phyloP scores from a whole-genome alignment of 352 stramenopile genomes.

The Salisapilia sapeloensis region DNA sequence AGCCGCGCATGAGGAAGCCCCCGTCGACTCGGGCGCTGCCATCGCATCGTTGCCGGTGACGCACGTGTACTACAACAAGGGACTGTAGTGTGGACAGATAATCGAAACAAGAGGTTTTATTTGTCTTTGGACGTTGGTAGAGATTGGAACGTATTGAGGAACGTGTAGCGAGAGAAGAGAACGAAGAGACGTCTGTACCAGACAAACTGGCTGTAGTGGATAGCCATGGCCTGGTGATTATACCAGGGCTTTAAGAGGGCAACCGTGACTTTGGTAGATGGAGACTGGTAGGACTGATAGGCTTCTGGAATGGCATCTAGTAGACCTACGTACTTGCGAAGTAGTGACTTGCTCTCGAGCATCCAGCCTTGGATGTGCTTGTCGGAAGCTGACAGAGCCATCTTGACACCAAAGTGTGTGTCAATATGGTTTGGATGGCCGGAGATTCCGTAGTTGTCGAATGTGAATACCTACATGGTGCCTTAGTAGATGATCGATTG shows the following conservation, averaged over 20 bases:
- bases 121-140: neutral
- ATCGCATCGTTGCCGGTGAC: slow-evolving; percentile 14
- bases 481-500: slow-evolving; percentile 1
- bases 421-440: slow-evolving; percentile 89
- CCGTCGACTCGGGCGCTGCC: slow-evolving; percentile 8
- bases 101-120: neutral
- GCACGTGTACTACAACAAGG: slow-evolving; percentile 70
- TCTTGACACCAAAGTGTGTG: slow-evolving; percentile 34
- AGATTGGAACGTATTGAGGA: slow-evolving; percentile 81
- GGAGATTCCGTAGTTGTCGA: slow-evolving; percentile 87
- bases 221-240: slow-evolving; percentile 85
- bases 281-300: no score
- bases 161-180: slow-evolving; percentile 91
- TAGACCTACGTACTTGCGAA: slow-evolving; percentile 81
- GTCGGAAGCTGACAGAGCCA: slow-evolving; percentile 20
- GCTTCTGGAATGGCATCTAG: slow-evolving; percentile 50
- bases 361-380: slow-evolving; percentile 30
- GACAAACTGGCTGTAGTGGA: slow-evolving; percentile 90
- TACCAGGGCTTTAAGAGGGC: slow-evolving; percentile 37
- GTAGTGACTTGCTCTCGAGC: slow-evolving; percentile 51
- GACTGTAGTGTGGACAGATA: slow-evolving; percentile 10
- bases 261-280: slow-evolving; percentile 20
- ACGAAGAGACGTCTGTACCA: slow-evolving; percentile 95
- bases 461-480: slow-evolving; percentile 84
- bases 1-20: no score